Evolutionary conservation across 106 monocot genomes (phyloP).

Genomic region (Acorus calamus): DNA sequence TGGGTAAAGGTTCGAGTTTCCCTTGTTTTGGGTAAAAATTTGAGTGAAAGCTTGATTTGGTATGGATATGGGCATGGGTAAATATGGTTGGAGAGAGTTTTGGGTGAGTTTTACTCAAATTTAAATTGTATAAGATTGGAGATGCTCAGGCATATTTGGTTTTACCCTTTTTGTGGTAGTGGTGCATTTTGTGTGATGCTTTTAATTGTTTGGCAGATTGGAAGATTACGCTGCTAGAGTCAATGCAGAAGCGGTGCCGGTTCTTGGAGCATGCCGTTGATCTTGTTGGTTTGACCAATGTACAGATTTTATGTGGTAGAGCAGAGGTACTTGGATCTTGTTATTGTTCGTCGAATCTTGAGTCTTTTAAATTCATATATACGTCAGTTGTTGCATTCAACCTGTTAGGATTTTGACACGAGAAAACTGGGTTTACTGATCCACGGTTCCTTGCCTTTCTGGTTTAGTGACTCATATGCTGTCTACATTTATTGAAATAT

Average conservation of each 20-base stretch:
- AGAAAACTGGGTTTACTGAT: too few relatives aligned
- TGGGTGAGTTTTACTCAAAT: too few relatives aligned
- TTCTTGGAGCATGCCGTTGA: conserved; percentile 73
- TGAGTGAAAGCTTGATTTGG: too few relatives aligned
- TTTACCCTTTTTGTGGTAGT: not conserved
- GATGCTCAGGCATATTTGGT: not conserved
- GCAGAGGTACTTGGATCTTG: conserved; percentile 63
- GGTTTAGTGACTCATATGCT: not conserved
- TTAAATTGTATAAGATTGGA: not conserved
- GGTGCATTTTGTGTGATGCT: not conserved
- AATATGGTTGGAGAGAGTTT: too few relatives aligned
- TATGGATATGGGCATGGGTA: too few relatives aligned
- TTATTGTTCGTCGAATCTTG: not conserved
- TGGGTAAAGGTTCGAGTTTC: too few relatives aligned
- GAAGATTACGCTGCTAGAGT: conserved; percentile 83
- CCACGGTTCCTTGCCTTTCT: not conserved
- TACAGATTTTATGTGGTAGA: conserved; percentile 63
- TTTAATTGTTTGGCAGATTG: conserved; percentile 29
- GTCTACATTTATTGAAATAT: not conserved
- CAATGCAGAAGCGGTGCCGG: conserved; percentile 78
- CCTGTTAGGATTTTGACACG: too few relatives aligned
- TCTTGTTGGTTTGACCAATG: conserved; percentile 67
- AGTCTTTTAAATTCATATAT: not conserved
- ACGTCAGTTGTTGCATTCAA: not conserved
- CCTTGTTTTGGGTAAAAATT: too few relatives aligned